These are phyloP conservation scores for Camellia sinensis DNA, from an alignment of 148 eudicot genomes.

Conservation along the genomic window DNA sequence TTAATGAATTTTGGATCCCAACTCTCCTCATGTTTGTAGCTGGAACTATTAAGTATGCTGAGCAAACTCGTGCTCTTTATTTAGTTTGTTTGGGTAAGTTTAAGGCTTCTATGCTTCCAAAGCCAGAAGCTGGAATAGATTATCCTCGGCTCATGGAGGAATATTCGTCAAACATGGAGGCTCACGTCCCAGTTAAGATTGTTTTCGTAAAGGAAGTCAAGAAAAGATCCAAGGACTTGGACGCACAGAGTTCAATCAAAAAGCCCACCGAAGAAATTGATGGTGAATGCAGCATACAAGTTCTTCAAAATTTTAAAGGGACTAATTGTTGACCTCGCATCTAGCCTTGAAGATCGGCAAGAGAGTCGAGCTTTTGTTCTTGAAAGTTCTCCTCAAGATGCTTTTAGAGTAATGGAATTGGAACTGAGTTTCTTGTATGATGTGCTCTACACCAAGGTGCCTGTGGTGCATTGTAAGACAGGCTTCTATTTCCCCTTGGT, in stretches of 20 bases:
- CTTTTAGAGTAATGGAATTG: constrained; percentile 4
- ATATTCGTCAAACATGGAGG: not conserved
- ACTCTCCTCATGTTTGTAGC: not conserved
- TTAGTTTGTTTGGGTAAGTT: constrained; percentile 2
- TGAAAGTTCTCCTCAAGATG: not conserved
- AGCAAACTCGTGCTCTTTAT: constrained; percentile 8
- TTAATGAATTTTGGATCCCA: constrained; percentile 6
- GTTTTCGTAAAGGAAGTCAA: too few species aligned
- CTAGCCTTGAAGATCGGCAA: not conserved
- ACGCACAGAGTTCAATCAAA: not conserved
- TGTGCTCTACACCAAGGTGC: not conserved
- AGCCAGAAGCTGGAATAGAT: not conserved
- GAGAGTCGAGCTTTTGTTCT: not conserved
- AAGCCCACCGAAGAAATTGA: not conserved
- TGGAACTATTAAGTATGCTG: constrained; percentile 10
- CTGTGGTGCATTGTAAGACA: not conserved
- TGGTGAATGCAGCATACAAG: not conserved
- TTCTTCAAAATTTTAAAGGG: not conserved
- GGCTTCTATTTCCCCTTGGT: not conserved
- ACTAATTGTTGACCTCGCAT: constrained; percentile 8
- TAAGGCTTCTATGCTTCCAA: not conserved
- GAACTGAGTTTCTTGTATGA: constrained; percentile 8
- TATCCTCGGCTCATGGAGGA: not conserved
- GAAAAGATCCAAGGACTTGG: not conserved
- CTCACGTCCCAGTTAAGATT: not conserved